Evolutionary conservation across 352 stramenopile genomes (phyloP).

Genomic region (Phytophthora hybrid): DNA sequence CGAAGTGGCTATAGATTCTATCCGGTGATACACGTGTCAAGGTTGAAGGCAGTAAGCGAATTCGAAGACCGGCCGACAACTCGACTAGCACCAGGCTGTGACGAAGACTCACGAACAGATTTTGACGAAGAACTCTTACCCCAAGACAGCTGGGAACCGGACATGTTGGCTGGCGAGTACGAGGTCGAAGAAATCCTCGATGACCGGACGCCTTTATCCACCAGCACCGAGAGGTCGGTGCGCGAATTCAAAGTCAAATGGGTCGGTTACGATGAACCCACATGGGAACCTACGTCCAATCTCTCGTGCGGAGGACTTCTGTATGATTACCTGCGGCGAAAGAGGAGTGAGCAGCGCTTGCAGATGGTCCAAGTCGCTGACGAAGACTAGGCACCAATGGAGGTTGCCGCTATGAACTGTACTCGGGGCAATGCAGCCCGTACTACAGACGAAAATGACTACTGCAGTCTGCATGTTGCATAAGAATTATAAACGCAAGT

Average conservation of each 20-base stretch:
- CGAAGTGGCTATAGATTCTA: no score
- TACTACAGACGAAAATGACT: background rate
- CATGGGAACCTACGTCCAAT: background rate
- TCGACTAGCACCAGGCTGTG: no score
- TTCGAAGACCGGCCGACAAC: no score
- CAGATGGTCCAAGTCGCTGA: conserved; percentile 2
- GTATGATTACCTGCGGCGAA: background rate
- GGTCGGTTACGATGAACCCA: conserved; percentile 4
- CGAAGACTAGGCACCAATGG: background rate
- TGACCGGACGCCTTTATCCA: background rate
- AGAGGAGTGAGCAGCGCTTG: background rate
- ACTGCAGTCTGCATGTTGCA: background rate
- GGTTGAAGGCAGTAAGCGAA: no score
- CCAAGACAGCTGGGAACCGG: background rate
- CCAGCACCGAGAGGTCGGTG: background rate
- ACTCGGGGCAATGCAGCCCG: background rate
- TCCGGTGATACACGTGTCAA: no score
- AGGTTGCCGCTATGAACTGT: background rate
- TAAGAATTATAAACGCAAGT: background rate
- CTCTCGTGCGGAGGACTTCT: conserved; percentile 2
- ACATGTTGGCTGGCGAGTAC: background rate
- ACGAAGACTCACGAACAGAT: no score
- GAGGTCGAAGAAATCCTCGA: background rate
- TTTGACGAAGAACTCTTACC: background rate
- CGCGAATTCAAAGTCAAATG: conserved; percentile 9